A percentile compares a stretch with the other conserved stretches of the same genome.
Conservation (phyloP, 1,139 yeast species). For the Saccharomyces hybrid region DNA sequence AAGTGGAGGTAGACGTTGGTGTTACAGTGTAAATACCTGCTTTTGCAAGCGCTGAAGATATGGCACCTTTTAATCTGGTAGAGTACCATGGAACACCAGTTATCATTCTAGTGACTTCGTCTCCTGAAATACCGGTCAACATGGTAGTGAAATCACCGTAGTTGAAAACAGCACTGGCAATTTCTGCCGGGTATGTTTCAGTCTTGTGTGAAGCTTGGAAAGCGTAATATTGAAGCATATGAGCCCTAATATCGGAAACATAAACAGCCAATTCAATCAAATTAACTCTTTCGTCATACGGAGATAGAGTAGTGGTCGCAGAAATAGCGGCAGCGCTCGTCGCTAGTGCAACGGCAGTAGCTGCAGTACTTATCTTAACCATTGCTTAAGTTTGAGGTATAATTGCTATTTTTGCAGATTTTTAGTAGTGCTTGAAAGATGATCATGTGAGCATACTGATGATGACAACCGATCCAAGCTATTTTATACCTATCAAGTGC, state of each 20-base stretch:
- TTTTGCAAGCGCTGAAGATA: neutral
- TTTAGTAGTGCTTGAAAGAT: neutral
- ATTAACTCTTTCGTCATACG: conserved; percentile 6
- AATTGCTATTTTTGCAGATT: neutral
- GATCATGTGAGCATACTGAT: neutral
- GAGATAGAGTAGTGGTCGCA: conserved; percentile 7
- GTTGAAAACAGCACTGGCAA: neutral
- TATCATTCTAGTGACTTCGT: neutral
- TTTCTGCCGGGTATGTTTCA: neutral
- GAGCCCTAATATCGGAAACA: conserved; percentile 5
- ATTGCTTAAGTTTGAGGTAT: conserved; percentile 4
- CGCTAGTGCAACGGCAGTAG: neutral
- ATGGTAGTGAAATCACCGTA: neutral
- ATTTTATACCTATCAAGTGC: neutral
- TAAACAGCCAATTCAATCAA: conserved; percentile 7
- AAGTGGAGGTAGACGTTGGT: neutral
- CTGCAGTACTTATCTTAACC: conserved; percentile 4
- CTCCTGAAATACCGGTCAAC: neutral
- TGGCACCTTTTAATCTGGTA: neutral
- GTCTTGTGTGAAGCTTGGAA: neutral
- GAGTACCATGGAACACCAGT: conserved; percentile 4
- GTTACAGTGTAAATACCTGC: neutral
- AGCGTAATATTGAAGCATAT: conserved; percentile 4
- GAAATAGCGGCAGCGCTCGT: conserved; percentile 9
- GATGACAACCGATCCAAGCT: neutral